These are phyloP conservation scores for Arabidopsis hybrid DNA, from an alignment of 441 rosid genomes.

Conservation along the genomic window DNA sequence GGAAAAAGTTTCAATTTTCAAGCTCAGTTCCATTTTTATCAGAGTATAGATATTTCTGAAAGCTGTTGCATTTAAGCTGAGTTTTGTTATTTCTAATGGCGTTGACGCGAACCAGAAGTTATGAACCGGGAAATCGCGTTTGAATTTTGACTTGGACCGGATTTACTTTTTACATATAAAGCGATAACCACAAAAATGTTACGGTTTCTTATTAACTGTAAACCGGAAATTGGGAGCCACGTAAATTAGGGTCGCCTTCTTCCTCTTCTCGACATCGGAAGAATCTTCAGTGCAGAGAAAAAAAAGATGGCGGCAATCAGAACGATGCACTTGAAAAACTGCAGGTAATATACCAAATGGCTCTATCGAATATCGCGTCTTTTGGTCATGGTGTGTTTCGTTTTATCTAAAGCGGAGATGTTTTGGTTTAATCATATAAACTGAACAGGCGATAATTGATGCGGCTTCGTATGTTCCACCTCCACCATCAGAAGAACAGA, in stretches of 20 bases:
- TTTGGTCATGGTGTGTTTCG: neutral
- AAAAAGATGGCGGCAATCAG: conserved; percentile 64
- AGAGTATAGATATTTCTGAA: too few relatives aligned
- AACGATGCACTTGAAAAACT: conserved; percentile 77
- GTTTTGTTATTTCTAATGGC: neutral
- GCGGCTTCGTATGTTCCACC: conserved; percentile 95
- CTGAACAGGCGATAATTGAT: conserved; percentile 78
- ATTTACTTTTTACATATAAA: neutral
- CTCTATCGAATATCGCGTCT: neutral
- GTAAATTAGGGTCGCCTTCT: conserved; percentile 27
- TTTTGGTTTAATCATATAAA: conserved; percentile 12
- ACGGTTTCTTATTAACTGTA: neutral
- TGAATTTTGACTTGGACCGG: neutral
- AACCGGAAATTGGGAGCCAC: conserved; percentile 36
- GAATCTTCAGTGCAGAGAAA: conserved; percentile 30
- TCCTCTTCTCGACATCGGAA: conserved; percentile 36
- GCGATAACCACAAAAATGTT: conserved; percentile 10
- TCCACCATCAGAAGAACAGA: conserved; percentile 97
- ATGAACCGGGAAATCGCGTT: neutral
- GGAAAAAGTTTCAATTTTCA: too few relatives aligned
- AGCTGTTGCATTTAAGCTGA: too few relatives aligned
- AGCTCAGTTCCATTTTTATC: too few relatives aligned
- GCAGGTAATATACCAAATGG: conserved; percentile 59
- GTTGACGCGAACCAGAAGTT: neutral
- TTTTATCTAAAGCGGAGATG: neutral